Evolutionary conservation across 129 eudicot species (phyloP).

Genomic region (Sambucus nigra): DNA sequence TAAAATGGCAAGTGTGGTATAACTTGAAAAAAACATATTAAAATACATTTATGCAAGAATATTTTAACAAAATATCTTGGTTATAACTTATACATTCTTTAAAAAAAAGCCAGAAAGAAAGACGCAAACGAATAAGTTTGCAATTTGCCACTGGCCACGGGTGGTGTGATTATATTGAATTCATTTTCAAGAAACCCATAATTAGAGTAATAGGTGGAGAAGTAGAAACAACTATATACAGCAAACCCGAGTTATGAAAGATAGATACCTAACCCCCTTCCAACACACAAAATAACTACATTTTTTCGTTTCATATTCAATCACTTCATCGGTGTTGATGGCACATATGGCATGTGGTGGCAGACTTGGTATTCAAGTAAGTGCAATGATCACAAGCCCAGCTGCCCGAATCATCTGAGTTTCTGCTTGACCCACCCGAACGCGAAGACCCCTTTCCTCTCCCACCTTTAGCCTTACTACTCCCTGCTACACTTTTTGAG

Average conservation of each 20-base stretch:
- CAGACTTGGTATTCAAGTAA: slow-evolving; percentile 19
- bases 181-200: not conserved
- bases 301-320: not conserved
- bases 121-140: too few species aligned
- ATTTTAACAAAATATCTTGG: too few species aligned
- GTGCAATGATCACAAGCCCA: slow-evolving; percentile 50
- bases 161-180: too few species aligned
- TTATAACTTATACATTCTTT: too few species aligned
- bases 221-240: not conserved
- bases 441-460: slow-evolving; percentile 18
- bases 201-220: too few species aligned
- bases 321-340: slow-evolving; percentile 14
- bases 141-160: too few species aligned
- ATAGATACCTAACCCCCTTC: not conserved
- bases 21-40: too few species aligned
- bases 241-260: not conserved
- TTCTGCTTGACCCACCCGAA: slow-evolving; percentile 13
- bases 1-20: too few species aligned
- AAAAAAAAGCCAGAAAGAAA: too few species aligned
- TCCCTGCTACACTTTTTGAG: slow-evolving; percentile 21
- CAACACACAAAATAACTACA: too few species aligned
- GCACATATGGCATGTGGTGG: slow-evolving; percentile 22
- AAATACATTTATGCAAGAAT: too few species aligned
- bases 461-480: slow-evolving; percentile 23
- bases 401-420: slow-evolving; percentile 16